Conservation (phyloP, 495 filamentous ascomycete species). For the Rostrohypoxylon terebratum region DNA sequence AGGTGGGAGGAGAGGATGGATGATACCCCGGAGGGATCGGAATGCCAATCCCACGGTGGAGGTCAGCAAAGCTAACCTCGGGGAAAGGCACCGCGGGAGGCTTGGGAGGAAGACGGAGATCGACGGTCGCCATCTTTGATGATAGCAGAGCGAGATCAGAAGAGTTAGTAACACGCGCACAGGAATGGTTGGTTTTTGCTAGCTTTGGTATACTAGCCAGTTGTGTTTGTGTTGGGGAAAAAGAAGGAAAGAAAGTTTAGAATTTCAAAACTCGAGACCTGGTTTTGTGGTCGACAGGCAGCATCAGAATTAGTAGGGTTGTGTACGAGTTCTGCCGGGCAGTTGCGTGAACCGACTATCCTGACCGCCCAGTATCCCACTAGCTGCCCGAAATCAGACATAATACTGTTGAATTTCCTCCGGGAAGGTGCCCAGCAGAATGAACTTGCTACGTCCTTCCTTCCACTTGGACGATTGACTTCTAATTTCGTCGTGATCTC, state of each 20-base stretch:
- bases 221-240: background rate
- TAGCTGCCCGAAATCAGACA: too few species aligned
- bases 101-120: background rate
- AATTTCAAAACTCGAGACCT: background rate
- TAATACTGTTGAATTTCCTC: too few species aligned
- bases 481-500: too few species aligned
- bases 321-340: background rate
- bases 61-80: background rate
- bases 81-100: background rate
- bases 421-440: too few species aligned
- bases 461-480: too few species aligned
- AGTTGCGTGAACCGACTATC: background rate
- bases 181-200: background rate
- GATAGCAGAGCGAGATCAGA: background rate
- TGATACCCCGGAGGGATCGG: background rate
- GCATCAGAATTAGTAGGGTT: background rate
- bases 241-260: background rate
- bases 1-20: background rate
- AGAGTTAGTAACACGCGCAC: background rate
- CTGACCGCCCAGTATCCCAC: background rate
- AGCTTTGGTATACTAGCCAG: background rate
- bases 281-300: background rate
- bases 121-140: background rate
- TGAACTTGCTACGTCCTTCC: too few species aligned
- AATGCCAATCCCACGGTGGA: background rate